Evolutionary conservation across 164 flowering plant species (phyloP).

Genomic region (Amborella trichopoda): DNA sequence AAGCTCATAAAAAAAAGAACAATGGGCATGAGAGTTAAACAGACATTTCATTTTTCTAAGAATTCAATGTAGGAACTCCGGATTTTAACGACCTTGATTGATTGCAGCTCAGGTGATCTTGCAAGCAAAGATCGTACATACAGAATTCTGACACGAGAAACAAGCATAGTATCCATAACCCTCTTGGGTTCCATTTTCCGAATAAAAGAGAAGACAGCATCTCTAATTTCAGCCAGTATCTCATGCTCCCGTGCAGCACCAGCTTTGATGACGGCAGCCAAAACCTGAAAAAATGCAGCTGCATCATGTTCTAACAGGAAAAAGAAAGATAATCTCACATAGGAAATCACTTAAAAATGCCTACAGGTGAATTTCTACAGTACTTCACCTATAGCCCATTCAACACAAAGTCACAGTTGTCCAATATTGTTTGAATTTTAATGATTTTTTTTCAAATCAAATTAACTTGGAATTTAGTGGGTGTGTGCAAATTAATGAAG

Average conservation of each 20-base stretch:
- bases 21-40: too few relatives aligned
- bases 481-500: too few relatives aligned
- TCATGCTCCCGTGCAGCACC: conserved; percentile 99
- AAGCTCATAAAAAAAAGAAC: too few relatives aligned
- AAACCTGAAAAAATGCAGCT: conserved; percentile 81
- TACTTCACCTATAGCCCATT: too few relatives aligned
- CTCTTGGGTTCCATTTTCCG: conserved; percentile 92
- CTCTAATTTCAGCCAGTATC: conserved; percentile 98
- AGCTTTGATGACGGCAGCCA: conserved; percentile 99
- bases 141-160: conserved; percentile 94
- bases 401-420: too few relatives aligned
- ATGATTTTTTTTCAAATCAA: too few relatives aligned
- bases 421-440: too few relatives aligned
- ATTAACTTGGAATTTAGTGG: too few relatives aligned
- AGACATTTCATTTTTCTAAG: too few relatives aligned
- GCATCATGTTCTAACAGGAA: conserved; percentile 1
- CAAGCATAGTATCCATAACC: conserved; percentile 99
- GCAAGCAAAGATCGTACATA: conserved; percentile 93
- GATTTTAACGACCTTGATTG: conserved; percentile 59
- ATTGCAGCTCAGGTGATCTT: conserved; percentile 90
- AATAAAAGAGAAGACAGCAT: conserved; percentile 89
- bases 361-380: too few relatives aligned
- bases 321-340: neutral
- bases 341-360: too few relatives aligned
- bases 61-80: too few relatives aligned